phyloP scores from a whole-genome alignment of 164 flowering plant genomes.

The Tetracentron sinense region DNA sequence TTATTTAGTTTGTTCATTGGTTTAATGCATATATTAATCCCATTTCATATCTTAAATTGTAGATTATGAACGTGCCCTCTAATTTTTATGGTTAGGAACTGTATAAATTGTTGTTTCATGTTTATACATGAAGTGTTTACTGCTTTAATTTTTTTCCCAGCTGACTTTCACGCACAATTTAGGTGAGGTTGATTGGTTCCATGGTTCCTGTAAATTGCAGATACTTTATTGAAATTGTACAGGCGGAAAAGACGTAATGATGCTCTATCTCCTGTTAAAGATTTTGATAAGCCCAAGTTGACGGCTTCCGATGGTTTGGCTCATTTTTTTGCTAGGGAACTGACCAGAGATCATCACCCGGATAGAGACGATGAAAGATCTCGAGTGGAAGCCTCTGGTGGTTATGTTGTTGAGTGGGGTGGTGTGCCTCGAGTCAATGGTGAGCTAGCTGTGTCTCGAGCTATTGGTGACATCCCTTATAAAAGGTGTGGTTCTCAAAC shows the following conservation, averaged over 20 bases:
- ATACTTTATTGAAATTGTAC: conserved; percentile 48
- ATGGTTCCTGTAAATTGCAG: conserved; percentile 47
- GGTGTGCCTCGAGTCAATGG: conserved; percentile 90
- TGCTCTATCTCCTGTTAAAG: conserved; percentile 33
- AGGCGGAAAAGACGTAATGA: conserved; percentile 50
- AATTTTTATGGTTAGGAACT: background rate
- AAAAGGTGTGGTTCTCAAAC: conserved; percentile 50
- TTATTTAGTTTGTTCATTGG: background rate
- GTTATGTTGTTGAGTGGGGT: conserved; percentile 68
- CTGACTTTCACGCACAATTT: background rate
- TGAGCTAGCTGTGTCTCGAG: conserved; percentile 83
- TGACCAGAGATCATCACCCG: conserved; percentile 94
- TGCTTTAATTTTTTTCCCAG: too few species aligned
- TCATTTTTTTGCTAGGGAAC: conserved; percentile 58
- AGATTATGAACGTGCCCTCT: background rate
- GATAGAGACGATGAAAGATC: conserved; percentile 87
- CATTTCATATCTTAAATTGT: background rate
- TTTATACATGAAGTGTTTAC: background rate
- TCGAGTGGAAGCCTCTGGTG: conserved; percentile 92
- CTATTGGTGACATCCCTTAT: conserved; percentile 80
- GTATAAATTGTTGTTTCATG: background rate
- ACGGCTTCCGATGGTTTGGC: conserved; percentile 33
- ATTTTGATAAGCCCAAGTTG: conserved; percentile 28
- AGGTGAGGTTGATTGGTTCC: conserved; percentile 12
- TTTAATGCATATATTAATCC: background rate